phyloP scores from a whole-genome alignment of 345 rosid species.

The Melastoma malabathricum region DNA sequence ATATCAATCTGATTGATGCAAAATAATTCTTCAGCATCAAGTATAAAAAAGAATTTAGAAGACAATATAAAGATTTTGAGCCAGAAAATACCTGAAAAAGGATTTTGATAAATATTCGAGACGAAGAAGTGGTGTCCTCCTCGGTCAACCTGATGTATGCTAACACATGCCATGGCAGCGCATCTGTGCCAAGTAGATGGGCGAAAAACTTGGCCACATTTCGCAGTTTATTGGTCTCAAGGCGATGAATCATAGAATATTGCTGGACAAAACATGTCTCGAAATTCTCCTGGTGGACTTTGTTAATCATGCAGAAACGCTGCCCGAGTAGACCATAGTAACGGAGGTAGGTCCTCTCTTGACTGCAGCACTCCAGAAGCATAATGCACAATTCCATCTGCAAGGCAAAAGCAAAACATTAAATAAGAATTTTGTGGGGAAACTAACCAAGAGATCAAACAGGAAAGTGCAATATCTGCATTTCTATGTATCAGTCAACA shows the following conservation, averaged over 20 bases:
- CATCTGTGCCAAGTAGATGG: constrained; percentile 83
- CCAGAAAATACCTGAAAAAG: constrained; percentile 62
- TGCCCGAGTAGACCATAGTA: constrained; percentile 86
- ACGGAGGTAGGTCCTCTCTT: constrained; percentile 89
- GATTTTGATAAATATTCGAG: constrained; percentile 87
- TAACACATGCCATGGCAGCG: constrained; percentile 90
- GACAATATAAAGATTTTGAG: too few species aligned
- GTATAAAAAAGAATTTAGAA: too few species aligned
- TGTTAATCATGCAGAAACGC: constrained; percentile 92
- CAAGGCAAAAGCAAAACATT: constrained; percentile 13
- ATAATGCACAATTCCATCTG: constrained; percentile 92
- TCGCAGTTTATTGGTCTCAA: constrained; percentile 77
- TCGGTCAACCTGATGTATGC: constrained; percentile 79
- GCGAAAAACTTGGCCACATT: constrained; percentile 95
- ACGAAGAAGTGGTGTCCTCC: constrained; percentile 89
- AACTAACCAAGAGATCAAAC: neutral
- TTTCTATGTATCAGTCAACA: neutral
- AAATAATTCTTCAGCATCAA: too few species aligned
- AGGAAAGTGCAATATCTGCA: neutral
- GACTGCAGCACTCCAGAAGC: constrained; percentile 93
- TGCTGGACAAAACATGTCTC: constrained; percentile 89
- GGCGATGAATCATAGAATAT: constrained; percentile 89
- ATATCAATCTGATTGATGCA: too few species aligned
- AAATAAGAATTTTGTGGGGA: neutral
- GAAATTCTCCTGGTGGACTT: constrained; percentile 77